Conservation (phyloP, 2,329 filamentous ascomycete genomes). For the Monilinia aucupariae region DNA sequence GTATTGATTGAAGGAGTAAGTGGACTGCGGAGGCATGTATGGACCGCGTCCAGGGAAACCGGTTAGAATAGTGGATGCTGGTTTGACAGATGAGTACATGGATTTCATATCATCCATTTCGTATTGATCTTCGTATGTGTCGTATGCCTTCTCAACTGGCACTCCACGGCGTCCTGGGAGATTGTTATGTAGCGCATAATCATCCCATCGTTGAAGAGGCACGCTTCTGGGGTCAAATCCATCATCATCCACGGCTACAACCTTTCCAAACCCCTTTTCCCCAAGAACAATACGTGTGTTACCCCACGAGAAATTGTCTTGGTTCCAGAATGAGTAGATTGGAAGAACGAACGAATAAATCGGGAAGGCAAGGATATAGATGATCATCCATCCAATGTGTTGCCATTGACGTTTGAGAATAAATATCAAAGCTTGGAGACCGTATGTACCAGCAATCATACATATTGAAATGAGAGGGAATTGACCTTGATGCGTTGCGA, state of each 20-base stretch:
- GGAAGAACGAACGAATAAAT: constrained; percentile 89
- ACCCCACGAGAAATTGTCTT: constrained; percentile 98
- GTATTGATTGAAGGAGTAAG: constrained; percentile 46
- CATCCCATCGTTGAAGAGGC: constrained; percentile 93
- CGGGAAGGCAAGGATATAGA: constrained; percentile 92
- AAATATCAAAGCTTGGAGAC: constrained; percentile 93
- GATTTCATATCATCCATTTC: constrained; percentile 99
- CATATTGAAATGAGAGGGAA: constrained; percentile 84
- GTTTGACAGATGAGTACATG: constrained; percentile 85
- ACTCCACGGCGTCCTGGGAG: constrained; percentile 84
- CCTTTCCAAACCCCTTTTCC: constrained; percentile 83
- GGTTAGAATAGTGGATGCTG: constrained; percentile 78
- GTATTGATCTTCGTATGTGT: constrained; percentile 70
- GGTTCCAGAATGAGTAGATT: constrained; percentile 98
- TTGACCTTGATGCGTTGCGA: constrained; percentile 63
- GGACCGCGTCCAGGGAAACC: constrained; percentile 64
- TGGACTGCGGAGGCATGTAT: constrained; percentile 80
- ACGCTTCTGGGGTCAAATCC: constrained; percentile 92
- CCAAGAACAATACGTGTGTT: constrained; percentile 96
- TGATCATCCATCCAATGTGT: constrained; percentile 98
- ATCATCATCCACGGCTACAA: constrained; percentile 79
- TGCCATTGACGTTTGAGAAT: constrained; percentile 97
- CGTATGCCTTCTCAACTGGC: constrained; percentile 58
- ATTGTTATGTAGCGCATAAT: constrained; percentile 81
- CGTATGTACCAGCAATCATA: constrained; percentile 88